Evolutionary conservation across 208 protist genomes (phyloP).

Genomic region (Crithidia brevicula): DNA sequence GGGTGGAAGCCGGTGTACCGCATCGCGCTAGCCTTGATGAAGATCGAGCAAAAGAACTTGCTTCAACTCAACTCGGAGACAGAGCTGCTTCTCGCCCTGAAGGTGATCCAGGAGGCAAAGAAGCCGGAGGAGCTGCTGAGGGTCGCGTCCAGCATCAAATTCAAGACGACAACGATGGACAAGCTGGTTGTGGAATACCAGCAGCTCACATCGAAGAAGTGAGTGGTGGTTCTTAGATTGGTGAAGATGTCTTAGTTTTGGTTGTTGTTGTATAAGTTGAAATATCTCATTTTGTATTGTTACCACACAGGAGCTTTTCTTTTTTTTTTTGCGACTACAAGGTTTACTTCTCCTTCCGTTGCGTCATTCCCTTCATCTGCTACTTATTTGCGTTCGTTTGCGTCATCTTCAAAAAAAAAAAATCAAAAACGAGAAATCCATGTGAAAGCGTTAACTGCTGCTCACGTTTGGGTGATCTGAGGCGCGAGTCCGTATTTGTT

Average conservation of each 20-base stretch:
- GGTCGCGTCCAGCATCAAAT: conserved; percentile 65
- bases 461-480: too few relatives aligned
- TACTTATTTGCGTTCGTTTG: background rate
- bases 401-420: too few relatives aligned
- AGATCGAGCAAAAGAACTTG: conserved; percentile 56
- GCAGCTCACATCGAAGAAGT: background rate
- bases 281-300: background rate
- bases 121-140: conserved; percentile 51
- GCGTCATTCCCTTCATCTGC: background rate
- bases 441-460: too few relatives aligned
- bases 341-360: background rate
- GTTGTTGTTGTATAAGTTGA: too few relatives aligned
- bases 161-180: conserved; percentile 59
- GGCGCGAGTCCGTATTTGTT: too few relatives aligned
- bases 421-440: too few relatives aligned
- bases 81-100: conserved; percentile 65
- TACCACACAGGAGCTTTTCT: too few relatives aligned
- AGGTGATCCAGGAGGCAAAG: conserved; percentile 72
- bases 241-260: too few relatives aligned
- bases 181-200: conserved; percentile 31
- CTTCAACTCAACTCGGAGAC: conserved; percentile 44
- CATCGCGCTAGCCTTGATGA: conserved; percentile 78
- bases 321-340: conserved; percentile 11
- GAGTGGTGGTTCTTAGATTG: too few relatives aligned
- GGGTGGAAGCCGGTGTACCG: conserved; percentile 93